These are phyloP conservation scores for Chalciporus piperatus DNA, from an alignment of 768 basidiomycete species.

Conservation along the genomic window DNA sequence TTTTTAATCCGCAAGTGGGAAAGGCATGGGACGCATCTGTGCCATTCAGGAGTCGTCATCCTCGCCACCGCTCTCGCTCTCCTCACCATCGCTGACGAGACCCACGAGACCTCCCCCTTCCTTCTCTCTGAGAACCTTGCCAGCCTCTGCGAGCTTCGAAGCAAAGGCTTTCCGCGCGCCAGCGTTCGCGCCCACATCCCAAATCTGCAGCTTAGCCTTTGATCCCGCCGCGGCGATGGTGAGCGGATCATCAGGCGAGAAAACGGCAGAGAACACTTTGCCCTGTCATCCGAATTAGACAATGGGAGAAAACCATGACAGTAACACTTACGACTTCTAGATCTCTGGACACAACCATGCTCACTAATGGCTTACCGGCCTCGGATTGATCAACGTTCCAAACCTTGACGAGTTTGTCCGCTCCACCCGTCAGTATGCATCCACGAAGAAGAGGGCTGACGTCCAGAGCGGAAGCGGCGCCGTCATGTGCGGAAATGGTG, in stretches of 20 bases:
- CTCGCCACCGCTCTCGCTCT: constrained; percentile 50
- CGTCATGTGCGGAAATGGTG: constrained; percentile 92
- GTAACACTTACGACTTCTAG: constrained; percentile 73
- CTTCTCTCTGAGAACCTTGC: constrained; percentile 64
- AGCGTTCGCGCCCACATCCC: constrained; percentile 86
- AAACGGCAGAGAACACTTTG: constrained; percentile 90
- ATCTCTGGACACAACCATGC: constrained; percentile 83
- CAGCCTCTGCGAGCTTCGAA: constrained; percentile 70
- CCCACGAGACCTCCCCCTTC: constrained; percentile 67
- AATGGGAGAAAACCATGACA: background rate
- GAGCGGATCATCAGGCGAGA: constrained; percentile 93
- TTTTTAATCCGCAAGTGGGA: background rate
- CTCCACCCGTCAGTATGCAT: constrained; percentile 90
- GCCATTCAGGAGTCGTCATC: constrained; percentile 23
- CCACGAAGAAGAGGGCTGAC: constrained; percentile 88
- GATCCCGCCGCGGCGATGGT: constrained; percentile 94
- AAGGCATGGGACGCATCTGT: background rate
- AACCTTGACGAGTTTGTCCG: constrained; percentile 92
- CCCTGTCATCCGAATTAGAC: constrained; percentile 51
- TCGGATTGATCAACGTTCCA: constrained; percentile 84
- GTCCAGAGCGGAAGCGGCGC: constrained; percentile 84
- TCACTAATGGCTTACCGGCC: constrained; percentile 69
- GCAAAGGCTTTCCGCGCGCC: constrained; percentile 84
- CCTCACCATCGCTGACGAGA: constrained; percentile 68
- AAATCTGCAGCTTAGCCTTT: constrained; percentile 90